phyloP scores from a whole-genome alignment of 805 yeast genomes.

The Candida nanaspora region DNA sequence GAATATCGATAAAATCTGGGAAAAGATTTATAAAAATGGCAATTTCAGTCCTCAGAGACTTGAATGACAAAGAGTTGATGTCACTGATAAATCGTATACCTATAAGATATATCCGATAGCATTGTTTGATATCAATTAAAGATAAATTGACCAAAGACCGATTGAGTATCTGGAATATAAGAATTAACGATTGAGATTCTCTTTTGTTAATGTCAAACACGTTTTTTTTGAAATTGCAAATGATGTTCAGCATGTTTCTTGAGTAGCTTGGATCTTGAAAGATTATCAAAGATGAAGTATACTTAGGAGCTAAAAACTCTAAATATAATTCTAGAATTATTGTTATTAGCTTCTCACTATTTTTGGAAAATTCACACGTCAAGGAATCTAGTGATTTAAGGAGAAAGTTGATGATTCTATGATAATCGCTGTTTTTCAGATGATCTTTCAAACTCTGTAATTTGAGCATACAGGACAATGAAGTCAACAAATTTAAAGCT shows the following conservation, averaged over 20 bases:
- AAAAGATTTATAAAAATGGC: conserved; percentile 38
- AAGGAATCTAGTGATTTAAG: background rate
- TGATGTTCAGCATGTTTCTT: conserved; percentile 7
- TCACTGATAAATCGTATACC: conserved; percentile 30
- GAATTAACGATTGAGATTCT: conserved; percentile 19
- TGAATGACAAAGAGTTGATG: conserved; percentile 34
- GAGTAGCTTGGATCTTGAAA: conserved; percentile 5
- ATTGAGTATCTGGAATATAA: conserved; percentile 38
- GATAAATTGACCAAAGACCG: conserved; percentile 34
- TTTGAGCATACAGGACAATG: conserved; percentile 9
- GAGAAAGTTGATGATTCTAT: background rate
- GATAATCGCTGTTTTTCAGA: background rate
- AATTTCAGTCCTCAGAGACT: conserved; percentile 35
- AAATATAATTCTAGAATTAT: conserved; percentile 2
- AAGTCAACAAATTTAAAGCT: conserved; percentile 2
- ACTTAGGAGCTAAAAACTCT: conserved; percentile 13
- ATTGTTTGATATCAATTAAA: conserved; percentile 30
- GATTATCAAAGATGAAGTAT: conserved; percentile 10
- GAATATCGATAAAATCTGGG: conserved; percentile 29
- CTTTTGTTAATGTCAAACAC: conserved; percentile 11
- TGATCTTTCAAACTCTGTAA: conserved; percentile 2
- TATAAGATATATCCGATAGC: conserved; percentile 29
- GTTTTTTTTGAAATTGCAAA: conserved; percentile 9
- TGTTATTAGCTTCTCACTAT: background rate
- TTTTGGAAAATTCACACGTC: background rate